Evolutionary conservation across 2,329 filamentous ascomycete genomes (phyloP), one percentile per base, ranked within the genome.

Genomic region (Colletotrichum sp.): DNA sequence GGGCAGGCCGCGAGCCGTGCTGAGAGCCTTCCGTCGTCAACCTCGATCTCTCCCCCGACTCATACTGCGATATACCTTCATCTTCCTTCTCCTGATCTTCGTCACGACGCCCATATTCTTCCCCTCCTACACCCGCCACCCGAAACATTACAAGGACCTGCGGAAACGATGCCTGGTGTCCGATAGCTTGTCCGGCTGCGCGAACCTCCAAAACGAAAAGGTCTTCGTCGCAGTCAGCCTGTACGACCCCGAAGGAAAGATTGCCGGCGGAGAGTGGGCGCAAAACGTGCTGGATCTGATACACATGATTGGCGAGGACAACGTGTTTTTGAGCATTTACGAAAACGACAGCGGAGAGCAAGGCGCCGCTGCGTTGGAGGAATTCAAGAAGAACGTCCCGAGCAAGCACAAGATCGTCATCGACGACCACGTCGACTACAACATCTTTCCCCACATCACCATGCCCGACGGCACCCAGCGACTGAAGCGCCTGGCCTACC

Each of bases 171-270:
- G 85, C 75, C 75, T 79, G 25, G 82, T 79, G 3, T 77, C 80
- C 15, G 68, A 75, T 48, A 74, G 79, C 48, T 28, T 77, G 44
- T 72, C 80, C 9, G 84, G 85, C 30, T 85, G 86, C 75, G 86
- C 83, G 27, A 87, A 87, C 75, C 78, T 82, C 0, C 75, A 78
- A 60, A 87, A 90, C 66, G 92, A 95, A 82, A 93, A 92, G 79
- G 86, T 95, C n/a, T 95, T 94, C 80, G 94, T 96, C 68, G 92
- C 92, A 2, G 91, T 93, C 19, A 94, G 92, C 79, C 87, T 96
- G 70, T 93, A 94, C 79, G 93, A 95, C 79, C 86, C 87, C 25
- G 86, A 87, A 8, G 93, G 92, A 2, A 85, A 88, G 4, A 84
- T 95, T 25, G 90, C 93, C 1, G 84, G 87, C 8, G 93, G 93